Base-by-base conservation (phyloP, 495 filamentous ascomycete genomes). In the Podospora pseudopauciseta region DNA sequence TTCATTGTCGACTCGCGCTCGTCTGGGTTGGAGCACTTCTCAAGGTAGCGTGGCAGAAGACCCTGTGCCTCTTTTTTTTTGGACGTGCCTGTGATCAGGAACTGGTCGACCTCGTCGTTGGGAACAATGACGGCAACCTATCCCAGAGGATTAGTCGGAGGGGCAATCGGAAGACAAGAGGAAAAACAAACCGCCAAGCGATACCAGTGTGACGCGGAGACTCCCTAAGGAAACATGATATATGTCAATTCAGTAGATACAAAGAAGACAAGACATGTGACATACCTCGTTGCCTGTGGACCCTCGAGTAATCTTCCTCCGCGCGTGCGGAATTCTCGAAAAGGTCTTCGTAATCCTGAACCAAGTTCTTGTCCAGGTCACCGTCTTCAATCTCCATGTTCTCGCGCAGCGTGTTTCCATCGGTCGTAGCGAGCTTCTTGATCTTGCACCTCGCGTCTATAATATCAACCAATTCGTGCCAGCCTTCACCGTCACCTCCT, bases 261-360 rank as follows among this genome's bases (percentile, higher is more conserved):
- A 67, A 4, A 9, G 54, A 18, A 7, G 6, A 1, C 5, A 18
- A 23, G 54, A 23, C 23, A 2, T n/a, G 5, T 57, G 9, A 5
- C 57, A 13, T 67, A 67, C 70, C 19, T 61, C 81, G 66, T 82
- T 81, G 16, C 80, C 80, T 11, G 75, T 80, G 58, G 68, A 83
- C 7, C 74, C 76, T 59, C 23, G 70, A 72, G 60, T 76, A 80
- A 16, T 79, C 76, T 68, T 80, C 76, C 26, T 78, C 70, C 66
- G 82, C 75, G 0, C 77, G 76, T n/a, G 75, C 65, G n/a, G 71
- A 74, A 13, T 54, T 60, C 28, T 75, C 63, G 63, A 79, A 83
- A 19, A 73, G 65, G 49, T 78, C 69, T 53, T 71, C 61, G 44
- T 77, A 69, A 16, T 64, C 53, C 7, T 68, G 67, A 60, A 68